phyloP scores from a whole-genome alignment of 2,329 filamentous ascomycete species.

The Phaeosphaeria sp. region DNA sequence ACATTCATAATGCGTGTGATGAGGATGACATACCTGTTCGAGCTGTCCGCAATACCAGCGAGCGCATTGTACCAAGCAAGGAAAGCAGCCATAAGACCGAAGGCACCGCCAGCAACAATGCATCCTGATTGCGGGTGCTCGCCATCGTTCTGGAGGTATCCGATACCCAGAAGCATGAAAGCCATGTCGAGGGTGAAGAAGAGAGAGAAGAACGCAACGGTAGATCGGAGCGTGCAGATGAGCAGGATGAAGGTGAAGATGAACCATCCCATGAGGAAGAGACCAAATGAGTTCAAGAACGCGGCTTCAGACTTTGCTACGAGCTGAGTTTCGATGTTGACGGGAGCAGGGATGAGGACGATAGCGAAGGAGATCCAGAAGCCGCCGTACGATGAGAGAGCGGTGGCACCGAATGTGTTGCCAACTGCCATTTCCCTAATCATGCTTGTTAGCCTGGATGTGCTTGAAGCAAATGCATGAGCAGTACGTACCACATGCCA shows the following conservation, averaged over 20 bases:
- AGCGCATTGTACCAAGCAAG: constrained; percentile 63
- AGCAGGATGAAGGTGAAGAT: constrained; percentile 65
- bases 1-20: not conserved
- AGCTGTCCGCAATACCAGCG: constrained; percentile 62
- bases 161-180: constrained; percentile 64
- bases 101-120: constrained; percentile 61
- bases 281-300: constrained; percentile 62
- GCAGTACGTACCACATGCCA: constrained; percentile 61
- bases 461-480: not conserved
- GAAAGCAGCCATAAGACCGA: constrained; percentile 61
- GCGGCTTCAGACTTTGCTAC: constrained; percentile 33
- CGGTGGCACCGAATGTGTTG: constrained; percentile 69
- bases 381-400: constrained; percentile 67
- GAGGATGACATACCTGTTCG: constrained; percentile 53
- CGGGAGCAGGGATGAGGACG: constrained; percentile 62
- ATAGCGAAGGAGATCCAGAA: constrained; percentile 69
- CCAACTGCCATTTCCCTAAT: constrained; percentile 62
- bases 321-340: constrained; percentile 57
- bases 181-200: constrained; percentile 66
- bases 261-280: constrained; percentile 67
- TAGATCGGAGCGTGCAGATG: constrained; percentile 64
- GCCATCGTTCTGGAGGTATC: constrained; percentile 57
- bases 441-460: constrained; percentile 8
- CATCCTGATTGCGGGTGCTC: constrained; percentile 50
- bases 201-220: constrained; percentile 64